Evolutionary conservation across 805 yeast species (phyloP).

Genomic region (Metschnikowia vanudenii): DNA sequence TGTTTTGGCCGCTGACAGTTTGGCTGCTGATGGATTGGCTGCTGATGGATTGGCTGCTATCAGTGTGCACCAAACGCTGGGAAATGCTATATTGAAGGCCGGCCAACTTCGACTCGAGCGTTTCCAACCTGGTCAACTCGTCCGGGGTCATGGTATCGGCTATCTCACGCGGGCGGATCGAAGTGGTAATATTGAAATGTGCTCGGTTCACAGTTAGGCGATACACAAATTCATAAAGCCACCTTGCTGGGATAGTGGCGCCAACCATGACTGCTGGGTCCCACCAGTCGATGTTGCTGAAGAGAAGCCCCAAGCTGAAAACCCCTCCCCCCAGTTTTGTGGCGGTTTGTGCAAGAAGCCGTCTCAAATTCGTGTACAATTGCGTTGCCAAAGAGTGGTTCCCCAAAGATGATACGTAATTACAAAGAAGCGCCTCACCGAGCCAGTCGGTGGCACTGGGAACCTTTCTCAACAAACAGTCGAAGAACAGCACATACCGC

Average conservation of each 20-base stretch:
- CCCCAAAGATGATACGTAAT: conserved; percentile 40
- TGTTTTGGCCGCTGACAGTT: no score
- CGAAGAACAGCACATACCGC: conserved; percentile 32
- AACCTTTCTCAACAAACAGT: conserved; percentile 24
- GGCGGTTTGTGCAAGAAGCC: neutral
- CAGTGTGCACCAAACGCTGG: conserved; percentile 5
- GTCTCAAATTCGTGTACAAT: conserved; percentile 16
- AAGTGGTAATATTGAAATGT: conserved; percentile 31
- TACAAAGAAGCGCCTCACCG: conserved; percentile 35
- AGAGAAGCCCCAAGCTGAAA: conserved; percentile 1
- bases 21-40: no score
- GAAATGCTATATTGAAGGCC: conserved; percentile 11
- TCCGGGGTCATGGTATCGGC: conserved; percentile 25
- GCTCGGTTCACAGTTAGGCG: conserved; percentile 33
- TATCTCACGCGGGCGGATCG: conserved; percentile 32
- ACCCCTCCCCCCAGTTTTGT: neutral
- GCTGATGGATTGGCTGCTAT: no score
- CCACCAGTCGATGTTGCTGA: conserved; percentile 30
- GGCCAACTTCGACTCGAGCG: conserved; percentile 13
- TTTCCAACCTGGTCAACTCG: conserved; percentile 19
- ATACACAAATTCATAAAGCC: conserved; percentile 36
- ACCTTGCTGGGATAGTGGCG: conserved; percentile 34
- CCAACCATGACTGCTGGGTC: conserved; percentile 33
- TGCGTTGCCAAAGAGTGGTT: conserved; percentile 29
- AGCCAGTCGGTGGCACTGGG: conserved; percentile 20